Evolutionary conservation across 805 yeast genomes (phyloP).

Genomic region (Ogataea kodamae): DNA sequence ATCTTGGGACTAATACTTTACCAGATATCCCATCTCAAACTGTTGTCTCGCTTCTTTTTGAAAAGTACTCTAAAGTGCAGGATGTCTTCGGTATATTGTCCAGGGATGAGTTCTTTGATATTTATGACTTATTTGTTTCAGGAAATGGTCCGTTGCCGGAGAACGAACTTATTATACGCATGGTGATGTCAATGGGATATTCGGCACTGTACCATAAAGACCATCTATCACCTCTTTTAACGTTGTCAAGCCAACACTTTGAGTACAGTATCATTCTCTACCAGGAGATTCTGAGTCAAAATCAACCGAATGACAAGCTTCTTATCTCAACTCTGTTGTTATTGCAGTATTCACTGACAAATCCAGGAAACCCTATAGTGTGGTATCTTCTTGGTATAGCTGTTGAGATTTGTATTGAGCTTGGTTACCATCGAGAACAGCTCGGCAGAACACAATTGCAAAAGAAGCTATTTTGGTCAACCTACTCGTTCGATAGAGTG

Average conservation of each 20-base stretch:
- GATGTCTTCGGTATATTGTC: not conserved
- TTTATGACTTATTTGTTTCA: not conserved
- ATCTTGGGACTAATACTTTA: not conserved
- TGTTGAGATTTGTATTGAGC: conserved; percentile 1
- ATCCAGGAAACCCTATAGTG: conserved; percentile 4
- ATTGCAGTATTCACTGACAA: conserved; percentile 3
- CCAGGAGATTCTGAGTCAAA: not conserved
- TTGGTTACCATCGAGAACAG: not conserved
- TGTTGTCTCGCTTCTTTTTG: not conserved
- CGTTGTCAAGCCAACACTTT: conserved; percentile 2
- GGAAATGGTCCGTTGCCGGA: not conserved
- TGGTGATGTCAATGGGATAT: conserved; percentile 3
- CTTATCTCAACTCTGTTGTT: conserved; percentile 1
- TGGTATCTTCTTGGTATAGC: conserved; percentile 4
- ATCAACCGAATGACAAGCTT: not conserved
- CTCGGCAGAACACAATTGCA: conserved; percentile 2
- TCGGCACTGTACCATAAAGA: conserved; percentile 1
- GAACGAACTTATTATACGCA: conserved; percentile 1
- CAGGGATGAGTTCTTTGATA: not conserved
- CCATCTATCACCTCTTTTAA: conserved; percentile 1
- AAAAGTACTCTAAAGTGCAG: not conserved
- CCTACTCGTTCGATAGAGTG: conserved; percentile 12
- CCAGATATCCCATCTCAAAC: not conserved
- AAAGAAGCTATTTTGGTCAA: conserved; percentile 11
- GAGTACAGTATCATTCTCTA: not conserved